These are phyloP conservation scores for Pseudocohnilembus persalinus DNA, from an alignment of 169 alveolate species.

Conservation along the genomic window DNA sequence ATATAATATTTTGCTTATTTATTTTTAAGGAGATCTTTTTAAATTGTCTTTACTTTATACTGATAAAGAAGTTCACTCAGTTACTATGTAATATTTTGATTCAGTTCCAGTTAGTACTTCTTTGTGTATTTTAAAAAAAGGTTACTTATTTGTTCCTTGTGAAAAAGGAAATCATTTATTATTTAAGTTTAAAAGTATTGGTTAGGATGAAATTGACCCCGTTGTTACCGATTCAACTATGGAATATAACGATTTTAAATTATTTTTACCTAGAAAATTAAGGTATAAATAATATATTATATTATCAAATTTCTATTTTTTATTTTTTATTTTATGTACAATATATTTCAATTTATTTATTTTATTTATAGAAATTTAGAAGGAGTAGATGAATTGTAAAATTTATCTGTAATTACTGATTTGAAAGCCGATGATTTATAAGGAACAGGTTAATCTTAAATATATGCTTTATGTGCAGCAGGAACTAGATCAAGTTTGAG, in stretches of 20 bases:
- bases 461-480: conserved; percentile 91
- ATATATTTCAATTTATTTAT: conserved; percentile 39
- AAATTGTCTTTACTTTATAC: conserved; percentile 30
- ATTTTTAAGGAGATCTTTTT: conserved; percentile 46
- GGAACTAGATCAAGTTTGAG: conserved; percentile 94
- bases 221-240: conserved; percentile 51
- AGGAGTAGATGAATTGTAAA: conserved; percentile 89
- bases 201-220: conserved; percentile 51
- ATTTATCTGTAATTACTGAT: conserved; percentile 94
- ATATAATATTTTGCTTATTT: too few relatives aligned
- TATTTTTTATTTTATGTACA: too few relatives aligned
- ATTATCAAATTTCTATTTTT: conserved; percentile 86
- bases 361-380: conserved; percentile 69
- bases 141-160: conserved; percentile 95
- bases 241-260: conserved; percentile 79
- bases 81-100: conserved; percentile 93
- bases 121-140: conserved; percentile 94
- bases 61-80: conserved; percentile 45
- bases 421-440: conserved; percentile 94
- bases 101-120: conserved; percentile 93
- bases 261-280: conserved; percentile 87
- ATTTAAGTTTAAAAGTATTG: conserved; percentile 78
- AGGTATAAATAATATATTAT: conserved; percentile 49
- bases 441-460: conserved; percentile 80
- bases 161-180: conserved; percentile 96